phyloP scores from a whole-genome alignment of 1,139 yeast genomes.

The Suhomyces atakaporum region DNA sequence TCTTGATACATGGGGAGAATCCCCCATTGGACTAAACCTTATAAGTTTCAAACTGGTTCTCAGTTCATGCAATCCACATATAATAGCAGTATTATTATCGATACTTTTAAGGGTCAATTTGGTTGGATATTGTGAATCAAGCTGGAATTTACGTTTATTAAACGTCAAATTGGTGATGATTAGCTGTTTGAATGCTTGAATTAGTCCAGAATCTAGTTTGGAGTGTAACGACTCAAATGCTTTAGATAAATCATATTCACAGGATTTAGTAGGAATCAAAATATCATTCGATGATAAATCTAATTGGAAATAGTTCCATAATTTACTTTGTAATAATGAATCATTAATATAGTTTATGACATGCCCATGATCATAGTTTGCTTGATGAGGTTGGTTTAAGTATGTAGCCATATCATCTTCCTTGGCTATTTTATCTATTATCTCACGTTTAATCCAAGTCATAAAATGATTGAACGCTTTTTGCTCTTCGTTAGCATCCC shows the following conservation, averaged over 20 bases:
- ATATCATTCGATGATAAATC: slow-evolving; percentile 22
- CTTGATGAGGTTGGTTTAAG: slow-evolving; percentile 20
- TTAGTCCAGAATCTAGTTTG: slow-evolving; percentile 14
- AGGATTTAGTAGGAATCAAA: slow-evolving; percentile 9
- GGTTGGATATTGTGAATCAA: slow-evolving; percentile 1
- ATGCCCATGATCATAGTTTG: slow-evolving; percentile 25
- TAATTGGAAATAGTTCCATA: slow-evolving; percentile 27
- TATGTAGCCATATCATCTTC: slow-evolving; percentile 38
- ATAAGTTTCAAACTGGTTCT: slow-evolving; percentile 1
- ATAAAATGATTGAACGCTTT: slow-evolving; percentile 52
- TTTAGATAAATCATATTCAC: slow-evolving; percentile 10
- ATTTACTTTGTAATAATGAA: slow-evolving; percentile 26
- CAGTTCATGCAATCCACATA: slow-evolving; percentile 11
- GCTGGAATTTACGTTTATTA: neutral
- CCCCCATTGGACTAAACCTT: slow-evolving; percentile 3
- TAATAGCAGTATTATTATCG: slow-evolving; percentile 3
- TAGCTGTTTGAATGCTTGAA: slow-evolving; percentile 17
- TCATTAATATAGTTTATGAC: slow-evolving; percentile 35
- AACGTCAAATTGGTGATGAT: slow-evolving; percentile 16
- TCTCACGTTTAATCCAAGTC: slow-evolving; percentile 44
- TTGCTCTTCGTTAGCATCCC: slow-evolving; percentile 56
- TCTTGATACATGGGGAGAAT: neutral
- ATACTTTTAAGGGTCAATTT: slow-evolving; percentile 7
- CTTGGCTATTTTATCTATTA: slow-evolving; percentile 38
- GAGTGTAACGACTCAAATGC: slow-evolving; percentile 14